Conservation (phyloP, 148 eudicot genomes). For the Pharnaceum exiguum region DNA sequence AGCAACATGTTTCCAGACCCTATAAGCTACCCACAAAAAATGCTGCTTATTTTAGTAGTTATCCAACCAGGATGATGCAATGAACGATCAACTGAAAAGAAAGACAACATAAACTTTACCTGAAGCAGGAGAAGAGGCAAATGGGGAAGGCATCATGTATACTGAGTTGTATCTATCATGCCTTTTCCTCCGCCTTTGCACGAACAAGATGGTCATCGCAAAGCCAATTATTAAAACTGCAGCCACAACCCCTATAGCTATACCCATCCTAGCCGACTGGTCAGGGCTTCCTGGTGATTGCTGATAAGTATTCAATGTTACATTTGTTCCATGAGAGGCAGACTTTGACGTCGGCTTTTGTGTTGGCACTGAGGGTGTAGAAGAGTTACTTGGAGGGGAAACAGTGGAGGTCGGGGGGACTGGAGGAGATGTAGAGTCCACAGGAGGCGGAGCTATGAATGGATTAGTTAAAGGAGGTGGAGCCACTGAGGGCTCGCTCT, state of each 20-base stretch:
- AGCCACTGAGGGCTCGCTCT: conserved; percentile 21
- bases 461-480: background rate
- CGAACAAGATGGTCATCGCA: conserved; percentile 41
- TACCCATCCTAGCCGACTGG: conserved; percentile 23
- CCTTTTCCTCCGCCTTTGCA: conserved; percentile 53
- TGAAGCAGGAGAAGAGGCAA: conserved; percentile 61
- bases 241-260: conserved; percentile 36
- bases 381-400: conserved; percentile 27
- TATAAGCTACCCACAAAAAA: background rate
- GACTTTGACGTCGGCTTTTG: conserved; percentile 29
- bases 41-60: background rate
- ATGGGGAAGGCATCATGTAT: conserved; percentile 32
- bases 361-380: conserved; percentile 27
- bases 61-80: background rate
- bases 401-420: conserved; percentile 23
- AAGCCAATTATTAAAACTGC: conserved; percentile 29
- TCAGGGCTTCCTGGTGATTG: conserved; percentile 9
- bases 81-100: background rate
- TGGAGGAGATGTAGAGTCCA: conserved; percentile 22
- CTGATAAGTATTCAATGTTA: conserved; percentile 10
- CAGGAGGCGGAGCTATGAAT: conserved; percentile 17
- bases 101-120: conserved; percentile 38
- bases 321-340: conserved; percentile 16
- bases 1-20: background rate
- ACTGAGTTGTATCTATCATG: conserved; percentile 33